Conservation (phyloP, 306 rosid genomes). For the Cicer pinnatifidum region DNA sequence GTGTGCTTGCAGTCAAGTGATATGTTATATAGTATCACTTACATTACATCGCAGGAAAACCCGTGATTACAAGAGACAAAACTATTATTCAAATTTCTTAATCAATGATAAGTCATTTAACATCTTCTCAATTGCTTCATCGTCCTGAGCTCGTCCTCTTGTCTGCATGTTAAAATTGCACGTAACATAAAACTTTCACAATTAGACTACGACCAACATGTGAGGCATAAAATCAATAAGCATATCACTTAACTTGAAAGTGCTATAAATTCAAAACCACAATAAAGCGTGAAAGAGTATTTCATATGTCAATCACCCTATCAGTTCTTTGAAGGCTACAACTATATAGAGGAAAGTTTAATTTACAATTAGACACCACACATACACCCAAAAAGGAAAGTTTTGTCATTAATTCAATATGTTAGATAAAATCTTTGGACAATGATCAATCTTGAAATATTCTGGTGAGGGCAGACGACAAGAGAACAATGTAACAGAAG, state of each 20-base stretch:
- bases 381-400: not conserved
- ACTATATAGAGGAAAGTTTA: not conserved
- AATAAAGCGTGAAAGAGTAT: not conserved
- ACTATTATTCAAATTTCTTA: conserved; percentile 77
- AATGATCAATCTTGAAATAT: conserved; percentile 10
- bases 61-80: not conserved
- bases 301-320: conserved; percentile 9
- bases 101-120: conserved; percentile 80
- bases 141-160: conserved; percentile 89
- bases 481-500: not conserved
- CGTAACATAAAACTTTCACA: not conserved
- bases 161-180: conserved; percentile 55
- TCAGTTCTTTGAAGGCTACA: not conserved
- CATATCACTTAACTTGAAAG: not conserved
- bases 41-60: not conserved
- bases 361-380: conserved; percentile 8
- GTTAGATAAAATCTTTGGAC: not conserved
- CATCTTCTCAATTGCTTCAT: conserved; percentile 95
- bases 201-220: no score
- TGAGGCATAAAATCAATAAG: not conserved
- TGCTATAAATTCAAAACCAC: not conserved
- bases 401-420: not conserved
- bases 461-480: not conserved
- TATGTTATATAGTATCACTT: not conserved
- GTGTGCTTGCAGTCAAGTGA: conserved; percentile 22